Conservation (phyloP, 2,329 filamentous ascomycete species). For the Ceratocystis ficicola region DNA sequence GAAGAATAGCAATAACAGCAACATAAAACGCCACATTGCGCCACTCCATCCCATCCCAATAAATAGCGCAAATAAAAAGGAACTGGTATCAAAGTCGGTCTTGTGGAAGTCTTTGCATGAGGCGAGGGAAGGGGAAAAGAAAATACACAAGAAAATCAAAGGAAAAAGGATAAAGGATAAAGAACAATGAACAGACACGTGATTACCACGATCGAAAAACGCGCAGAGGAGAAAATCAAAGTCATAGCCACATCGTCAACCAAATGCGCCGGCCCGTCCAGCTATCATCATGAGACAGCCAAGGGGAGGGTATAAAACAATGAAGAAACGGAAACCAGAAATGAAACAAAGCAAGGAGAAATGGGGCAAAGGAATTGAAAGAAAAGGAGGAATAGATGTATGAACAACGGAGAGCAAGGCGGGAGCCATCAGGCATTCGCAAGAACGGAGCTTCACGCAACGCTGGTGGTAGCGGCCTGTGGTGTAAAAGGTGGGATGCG, state of each 20-base stretch:
- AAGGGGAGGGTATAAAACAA: slow-evolving; percentile 9
- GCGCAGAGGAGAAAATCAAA: not conserved
- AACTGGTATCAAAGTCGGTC: slow-evolving; percentile 8
- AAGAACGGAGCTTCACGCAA: not conserved
- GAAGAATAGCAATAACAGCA: not conserved
- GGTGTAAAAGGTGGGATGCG: slow-evolving; percentile 8
- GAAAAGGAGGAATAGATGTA: not conserved
- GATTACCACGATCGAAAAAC: not conserved
- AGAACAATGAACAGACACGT: too few species aligned
- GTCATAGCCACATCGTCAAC: slow-evolving; percentile 1
- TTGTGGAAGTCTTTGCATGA: not conserved
- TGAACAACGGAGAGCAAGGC: not conserved
- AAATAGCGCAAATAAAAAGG: not conserved
- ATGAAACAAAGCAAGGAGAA: not conserved
- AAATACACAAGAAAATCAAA: not conserved
- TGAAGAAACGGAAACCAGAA: not conserved
- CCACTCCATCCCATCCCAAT: not conserved
- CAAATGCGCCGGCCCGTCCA: slow-evolving; percentile 1
- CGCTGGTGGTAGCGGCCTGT: not conserved
- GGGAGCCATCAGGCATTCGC: not conserved
- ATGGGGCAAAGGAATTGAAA: not conserved
- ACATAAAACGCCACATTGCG: not conserved
- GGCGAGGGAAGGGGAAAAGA: not conserved
- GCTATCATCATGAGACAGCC: not conserved
- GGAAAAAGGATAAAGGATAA: not conserved